A percentile compares a stretch with the other conserved stretches of the same genome.
Conservation (phyloP, 1,284 basidiomycete species). For the Moniliophthora roreri region DNA sequence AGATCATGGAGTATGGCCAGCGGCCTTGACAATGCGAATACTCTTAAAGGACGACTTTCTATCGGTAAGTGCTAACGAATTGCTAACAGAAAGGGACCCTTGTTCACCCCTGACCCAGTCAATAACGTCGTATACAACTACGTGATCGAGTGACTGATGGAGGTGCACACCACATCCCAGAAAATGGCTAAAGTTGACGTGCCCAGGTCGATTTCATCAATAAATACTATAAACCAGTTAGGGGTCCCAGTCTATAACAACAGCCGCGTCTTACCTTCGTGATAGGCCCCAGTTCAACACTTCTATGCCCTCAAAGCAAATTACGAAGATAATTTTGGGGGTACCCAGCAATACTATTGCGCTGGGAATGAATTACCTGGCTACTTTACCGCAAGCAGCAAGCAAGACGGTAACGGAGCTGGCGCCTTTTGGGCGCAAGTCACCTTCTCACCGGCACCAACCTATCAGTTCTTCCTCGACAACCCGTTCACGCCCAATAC, state of each 20-base stretch:
- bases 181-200: too few species aligned
- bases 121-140: constrained; percentile 13
- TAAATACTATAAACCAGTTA: constrained; percentile 10
- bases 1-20: constrained; percentile 12
- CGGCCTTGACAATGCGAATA: not conserved
- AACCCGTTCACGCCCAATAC: not conserved
- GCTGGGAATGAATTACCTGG: constrained; percentile 6
- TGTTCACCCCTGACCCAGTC: too few species aligned
- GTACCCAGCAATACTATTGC: constrained; percentile 10
- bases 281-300: not conserved
- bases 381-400: not conserved
- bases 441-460: constrained; percentile 7
- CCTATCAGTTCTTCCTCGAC: constrained; percentile 8
- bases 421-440: constrained; percentile 4
- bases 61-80: too few species aligned
- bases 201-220: constrained; percentile 7
- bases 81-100: too few species aligned
- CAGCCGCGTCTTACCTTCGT: not conserved
- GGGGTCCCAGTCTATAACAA: not conserved
- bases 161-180: not conserved
- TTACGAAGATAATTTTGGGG: constrained; percentile 9
- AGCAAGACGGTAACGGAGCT: not conserved
- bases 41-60: not conserved
- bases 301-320: not conserved
- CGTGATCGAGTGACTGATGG: constrained; percentile 3